Evolutionary conservation across 2,329 filamentous ascomycete species (phyloP).

Genomic region (Colletotrichum sidae): DNA sequence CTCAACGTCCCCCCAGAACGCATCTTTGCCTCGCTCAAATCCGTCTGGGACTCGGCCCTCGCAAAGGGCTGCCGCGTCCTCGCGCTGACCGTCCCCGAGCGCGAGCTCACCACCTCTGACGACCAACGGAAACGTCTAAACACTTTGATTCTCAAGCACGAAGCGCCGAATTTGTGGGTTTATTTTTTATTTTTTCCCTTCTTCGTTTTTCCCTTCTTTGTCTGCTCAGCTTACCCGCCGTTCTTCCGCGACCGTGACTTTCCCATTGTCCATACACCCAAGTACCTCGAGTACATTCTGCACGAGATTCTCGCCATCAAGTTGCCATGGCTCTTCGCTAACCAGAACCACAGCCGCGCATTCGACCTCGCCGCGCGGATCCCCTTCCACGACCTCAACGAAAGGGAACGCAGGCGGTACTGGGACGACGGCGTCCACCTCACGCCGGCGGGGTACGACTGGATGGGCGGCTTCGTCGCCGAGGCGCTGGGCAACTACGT

Average conservation of each 20-base stretch:
- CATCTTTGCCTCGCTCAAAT: conserved; percentile 62
- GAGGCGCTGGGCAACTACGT: conserved; percentile 61
- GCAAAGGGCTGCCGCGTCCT: conserved; percentile 65
- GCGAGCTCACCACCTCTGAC: conserved; percentile 46
- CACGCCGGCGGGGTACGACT: conserved; percentile 68
- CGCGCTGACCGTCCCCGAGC: conserved; percentile 72
- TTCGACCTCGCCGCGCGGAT: conserved; percentile 68
- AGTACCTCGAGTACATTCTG: too few species aligned
- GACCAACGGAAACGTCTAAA: conserved; percentile 61
- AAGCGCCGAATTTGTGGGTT: conserved; percentile 64
- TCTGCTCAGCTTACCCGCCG: too few species aligned
- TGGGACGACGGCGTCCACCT: conserved; percentile 74
- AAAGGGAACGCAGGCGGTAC: conserved; percentile 58
- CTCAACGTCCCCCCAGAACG: conserved; percentile 49
- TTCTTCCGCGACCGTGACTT: too few species aligned
- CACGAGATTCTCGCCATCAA: too few species aligned
- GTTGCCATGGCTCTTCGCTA: too few species aligned
- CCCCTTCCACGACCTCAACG: conserved; percentile 63
- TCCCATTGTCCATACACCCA: too few species aligned
- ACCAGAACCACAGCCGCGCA: conserved; percentile 54
- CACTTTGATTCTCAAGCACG: conserved; percentile 60
- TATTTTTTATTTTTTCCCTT: not conserved
- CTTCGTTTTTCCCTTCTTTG: not conserved
- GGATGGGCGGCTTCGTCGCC: conserved; percentile 70
- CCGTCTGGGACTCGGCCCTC: conserved; percentile 63